Conservation (phyloP, 768 basidiomycete species). For the Boletus edulis region DNA sequence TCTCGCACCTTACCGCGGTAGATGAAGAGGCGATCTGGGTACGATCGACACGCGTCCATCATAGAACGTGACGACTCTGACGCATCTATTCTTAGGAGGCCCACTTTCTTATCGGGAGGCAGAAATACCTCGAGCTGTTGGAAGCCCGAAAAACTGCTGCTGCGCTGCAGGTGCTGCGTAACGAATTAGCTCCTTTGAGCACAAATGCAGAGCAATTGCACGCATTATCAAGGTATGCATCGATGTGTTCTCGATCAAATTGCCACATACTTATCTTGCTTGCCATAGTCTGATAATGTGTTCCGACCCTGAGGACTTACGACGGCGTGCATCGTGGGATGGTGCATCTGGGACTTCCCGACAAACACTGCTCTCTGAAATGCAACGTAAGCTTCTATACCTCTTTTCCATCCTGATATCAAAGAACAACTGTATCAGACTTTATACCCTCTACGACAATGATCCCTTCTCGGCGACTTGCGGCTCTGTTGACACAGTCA, state of each 20-base stretch:
- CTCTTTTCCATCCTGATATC: neutral
- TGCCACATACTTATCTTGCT: constrained; percentile 15
- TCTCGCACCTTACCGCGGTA: constrained; percentile 66
- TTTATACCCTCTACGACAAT: constrained; percentile 90
- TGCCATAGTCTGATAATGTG: constrained; percentile 85
- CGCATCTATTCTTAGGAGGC: constrained; percentile 54
- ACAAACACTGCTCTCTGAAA: constrained; percentile 64
- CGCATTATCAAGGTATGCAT: constrained; percentile 75
- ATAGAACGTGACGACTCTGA: constrained; percentile 16
- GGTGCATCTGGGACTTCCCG: constrained; percentile 82
- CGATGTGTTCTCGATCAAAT: constrained; percentile 6
- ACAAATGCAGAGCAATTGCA: constrained; percentile 81
- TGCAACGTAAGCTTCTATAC: constrained; percentile 65
- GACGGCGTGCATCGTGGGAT: constrained; percentile 83
- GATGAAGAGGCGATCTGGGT: constrained; percentile 73
- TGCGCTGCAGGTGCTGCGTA: constrained; percentile 82
- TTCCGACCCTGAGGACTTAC: constrained; percentile 77
- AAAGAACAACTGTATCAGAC: constrained; percentile 42
- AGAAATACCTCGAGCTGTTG: constrained; percentile 93
- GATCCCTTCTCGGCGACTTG: constrained; percentile 88
- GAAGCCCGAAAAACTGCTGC: constrained; percentile 77
- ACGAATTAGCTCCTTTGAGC: constrained; percentile 82
- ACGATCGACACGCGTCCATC: constrained; percentile 27
- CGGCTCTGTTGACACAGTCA: constrained; percentile 83
- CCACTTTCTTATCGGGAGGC: constrained; percentile 84